These are phyloP conservation scores for Euphorbia pulcherrima DNA, from an alignment of 345 rosid genomes.

Conservation along the genomic window DNA sequence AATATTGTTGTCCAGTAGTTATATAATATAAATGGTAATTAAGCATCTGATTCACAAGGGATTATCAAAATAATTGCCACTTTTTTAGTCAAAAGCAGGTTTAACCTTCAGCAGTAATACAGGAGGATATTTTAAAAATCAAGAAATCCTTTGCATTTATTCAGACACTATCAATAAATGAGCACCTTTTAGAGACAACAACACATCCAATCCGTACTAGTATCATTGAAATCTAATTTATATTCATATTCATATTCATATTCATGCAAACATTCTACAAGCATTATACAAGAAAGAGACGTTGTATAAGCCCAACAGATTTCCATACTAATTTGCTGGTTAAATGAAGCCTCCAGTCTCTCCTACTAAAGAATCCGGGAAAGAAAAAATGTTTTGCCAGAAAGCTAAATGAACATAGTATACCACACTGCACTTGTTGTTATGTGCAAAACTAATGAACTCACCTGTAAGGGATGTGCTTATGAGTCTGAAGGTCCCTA, in stretches of 20 bases:
- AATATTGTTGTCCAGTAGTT: background rate
- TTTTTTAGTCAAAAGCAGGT: background rate
- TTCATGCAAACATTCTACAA: background rate
- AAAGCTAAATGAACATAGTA: background rate
- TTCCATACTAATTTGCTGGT: background rate
- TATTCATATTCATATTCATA: background rate
- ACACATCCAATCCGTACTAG: background rate
- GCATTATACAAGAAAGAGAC: background rate
- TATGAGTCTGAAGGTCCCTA: constrained; percentile 86
- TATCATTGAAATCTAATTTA: background rate
- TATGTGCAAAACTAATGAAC: constrained; percentile 1
- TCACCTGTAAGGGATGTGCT: constrained; percentile 82
- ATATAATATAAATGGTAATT: background rate
- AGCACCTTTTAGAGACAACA: background rate
- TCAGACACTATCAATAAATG: background rate
- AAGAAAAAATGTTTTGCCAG: too few species aligned
- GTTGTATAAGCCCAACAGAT: background rate
- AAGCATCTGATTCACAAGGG: background rate
- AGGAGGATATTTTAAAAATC: constrained; percentile 2
- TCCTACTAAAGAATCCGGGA: background rate
- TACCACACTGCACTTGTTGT: background rate
- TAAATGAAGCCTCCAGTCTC: background rate
- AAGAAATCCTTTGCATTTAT: background rate
- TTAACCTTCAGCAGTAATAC: background rate
- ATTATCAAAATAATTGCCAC: background rate